A percentile compares a stretch with the other conserved stretches of the same genome.
Conservation (phyloP, 208 protist species). For the Trypanosomatidae sp. region DNA sequence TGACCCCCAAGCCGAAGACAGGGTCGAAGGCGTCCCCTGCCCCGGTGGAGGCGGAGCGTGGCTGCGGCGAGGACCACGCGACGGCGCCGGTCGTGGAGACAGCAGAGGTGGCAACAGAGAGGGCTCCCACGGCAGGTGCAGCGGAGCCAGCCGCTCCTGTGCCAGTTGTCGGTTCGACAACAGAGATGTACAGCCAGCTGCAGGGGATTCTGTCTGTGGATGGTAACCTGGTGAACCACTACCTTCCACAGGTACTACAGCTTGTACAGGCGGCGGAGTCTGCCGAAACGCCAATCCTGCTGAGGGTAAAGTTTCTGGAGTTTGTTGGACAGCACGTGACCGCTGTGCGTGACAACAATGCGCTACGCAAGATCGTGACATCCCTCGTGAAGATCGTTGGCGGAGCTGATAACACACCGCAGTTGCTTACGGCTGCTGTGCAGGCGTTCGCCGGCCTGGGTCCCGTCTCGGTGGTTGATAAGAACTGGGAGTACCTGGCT, state of each 20-base stretch:
- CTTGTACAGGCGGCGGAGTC: conserved; percentile 66
- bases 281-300: conserved; percentile 52
- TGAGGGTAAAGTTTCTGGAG: conserved; percentile 77
- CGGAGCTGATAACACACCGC: conserved; percentile 70
- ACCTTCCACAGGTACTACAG: conserved; percentile 51
- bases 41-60: conserved; percentile 2
- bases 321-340: conserved; percentile 63
- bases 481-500: conserved; percentile 78
- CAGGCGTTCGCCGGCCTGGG: conserved; percentile 78
- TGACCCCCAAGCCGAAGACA: conserved; percentile 71
- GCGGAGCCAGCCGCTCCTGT: conserved; percentile 19
- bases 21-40: conserved; percentile 16
- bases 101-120: background rate
- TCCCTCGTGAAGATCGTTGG: conserved; percentile 82
- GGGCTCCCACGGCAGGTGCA: conserved; percentile 2
- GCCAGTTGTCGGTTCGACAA: conserved; percentile 32
- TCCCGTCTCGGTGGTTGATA: conserved; percentile 79
- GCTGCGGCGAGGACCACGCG: background rate
- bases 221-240: conserved; percentile 51
- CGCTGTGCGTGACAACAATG: conserved; percentile 64
- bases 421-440: conserved; percentile 74
- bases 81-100: background rate
- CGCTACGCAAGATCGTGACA: conserved; percentile 74
- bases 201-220: conserved; percentile 57
- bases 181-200: conserved; percentile 72